phyloP scores from a whole-genome alignment of 257 asterid genomes.

The Avicennia marina region DNA sequence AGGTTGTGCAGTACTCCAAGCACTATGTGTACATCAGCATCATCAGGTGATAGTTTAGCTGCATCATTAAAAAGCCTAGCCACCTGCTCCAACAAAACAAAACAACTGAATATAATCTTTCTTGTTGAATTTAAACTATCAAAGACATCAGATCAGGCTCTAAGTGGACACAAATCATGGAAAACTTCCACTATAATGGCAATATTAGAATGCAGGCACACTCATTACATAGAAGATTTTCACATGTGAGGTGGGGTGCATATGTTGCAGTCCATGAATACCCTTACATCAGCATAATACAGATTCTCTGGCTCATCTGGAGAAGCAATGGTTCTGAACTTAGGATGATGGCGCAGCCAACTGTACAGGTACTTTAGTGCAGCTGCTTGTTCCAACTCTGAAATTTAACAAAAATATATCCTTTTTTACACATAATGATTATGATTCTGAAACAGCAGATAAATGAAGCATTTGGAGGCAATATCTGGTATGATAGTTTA shows the following conservation, averaged over 20 bases:
- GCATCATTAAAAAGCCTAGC: conserved; percentile 79
- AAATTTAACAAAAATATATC: conserved; percentile 11
- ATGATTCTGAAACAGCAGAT: too few species aligned
- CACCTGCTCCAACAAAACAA: conserved; percentile 57
- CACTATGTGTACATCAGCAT: conserved; percentile 96
- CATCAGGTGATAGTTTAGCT: conserved; percentile 87
- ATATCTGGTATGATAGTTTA: too few species aligned
- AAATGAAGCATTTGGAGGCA: too few species aligned
- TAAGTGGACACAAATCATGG: neutral
- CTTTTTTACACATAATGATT: too few species aligned
- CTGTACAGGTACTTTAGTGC: conserved; percentile 85
- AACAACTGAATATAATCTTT: conserved; percentile 13
- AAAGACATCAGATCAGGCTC: neutral
- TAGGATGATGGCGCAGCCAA: conserved; percentile 92
- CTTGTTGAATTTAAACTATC: neutral
- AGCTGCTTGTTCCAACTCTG: conserved; percentile 97
- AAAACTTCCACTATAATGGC: conserved; percentile 5
- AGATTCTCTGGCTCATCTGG: conserved; percentile 75
- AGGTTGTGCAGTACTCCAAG: conserved; percentile 90
- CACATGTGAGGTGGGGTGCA: too few species aligned
- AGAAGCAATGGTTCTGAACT: conserved; percentile 67
- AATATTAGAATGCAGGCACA: conserved; percentile 6
- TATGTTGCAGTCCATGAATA: neutral
- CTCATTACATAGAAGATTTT: too few species aligned
- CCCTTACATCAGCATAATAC: conserved; percentile 80